Evolutionary conservation across 768 basidiomycete species (phyloP).

Genomic region (Trametes elegans): DNA sequence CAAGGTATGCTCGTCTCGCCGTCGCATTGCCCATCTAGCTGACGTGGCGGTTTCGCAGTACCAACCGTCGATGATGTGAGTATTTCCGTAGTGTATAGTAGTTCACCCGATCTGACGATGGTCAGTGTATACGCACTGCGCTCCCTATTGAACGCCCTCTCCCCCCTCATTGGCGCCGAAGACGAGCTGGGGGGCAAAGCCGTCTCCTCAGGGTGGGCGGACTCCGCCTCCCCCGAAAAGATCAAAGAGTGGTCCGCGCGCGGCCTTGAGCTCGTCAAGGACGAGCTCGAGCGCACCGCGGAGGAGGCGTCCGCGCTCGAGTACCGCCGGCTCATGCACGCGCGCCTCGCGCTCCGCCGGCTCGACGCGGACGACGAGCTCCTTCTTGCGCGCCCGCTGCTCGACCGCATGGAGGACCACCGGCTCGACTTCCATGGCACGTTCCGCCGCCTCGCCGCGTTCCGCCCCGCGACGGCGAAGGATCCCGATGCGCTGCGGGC

Average conservation of each 20-base stretch:
- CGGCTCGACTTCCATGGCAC: conserved; percentile 87
- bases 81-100: neutral
- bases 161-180: conserved; percentile 88
- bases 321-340: conserved; percentile 70
- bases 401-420: conserved; percentile 71
- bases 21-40: neutral
- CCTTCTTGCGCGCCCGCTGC: conserved; percentile 59
- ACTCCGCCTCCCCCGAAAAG: conserved; percentile 47
- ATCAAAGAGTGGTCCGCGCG: conserved; percentile 59
- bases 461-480: conserved; percentile 43
- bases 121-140: conserved; percentile 73
- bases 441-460: conserved; percentile 67
- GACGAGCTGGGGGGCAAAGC: conserved; percentile 47
- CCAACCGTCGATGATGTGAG: conserved; percentile 78
- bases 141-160: conserved; percentile 71
- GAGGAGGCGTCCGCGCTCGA: conserved; percentile 59
- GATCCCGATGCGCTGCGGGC: conserved; percentile 33
- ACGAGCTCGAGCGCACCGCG: conserved; percentile 60
- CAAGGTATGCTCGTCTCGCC: conserved; percentile 33
- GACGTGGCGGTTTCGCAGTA: conserved; percentile 37
- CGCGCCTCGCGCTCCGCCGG: conserved; percentile 78
- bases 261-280: conserved; percentile 50
- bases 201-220: conserved; percentile 63
- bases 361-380: conserved; percentile 56
- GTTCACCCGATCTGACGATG: neutral